Percentiles rank a stretch among this genome's conserved stretches.
Evolutionary conservation across 331 rosid species (phyloP).

Genomic region (Ulmus americana): DNA sequence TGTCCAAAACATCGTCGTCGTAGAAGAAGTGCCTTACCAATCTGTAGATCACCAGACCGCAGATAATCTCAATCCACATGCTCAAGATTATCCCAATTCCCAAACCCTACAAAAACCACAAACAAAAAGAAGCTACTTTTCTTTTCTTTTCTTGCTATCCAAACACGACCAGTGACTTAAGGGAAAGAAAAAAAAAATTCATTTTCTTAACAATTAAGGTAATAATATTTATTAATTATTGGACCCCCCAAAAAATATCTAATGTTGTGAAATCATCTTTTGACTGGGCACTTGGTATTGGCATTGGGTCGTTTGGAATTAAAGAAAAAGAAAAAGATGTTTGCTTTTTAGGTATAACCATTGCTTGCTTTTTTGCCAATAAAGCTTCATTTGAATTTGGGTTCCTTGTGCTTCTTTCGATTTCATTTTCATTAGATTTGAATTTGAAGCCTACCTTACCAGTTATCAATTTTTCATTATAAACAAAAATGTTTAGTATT

Average conservation of each 20-base stretch:
- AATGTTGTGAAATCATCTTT: too few relatives aligned
- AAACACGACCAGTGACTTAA: neutral
- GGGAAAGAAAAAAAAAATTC: neutral
- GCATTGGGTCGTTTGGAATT: too few relatives aligned
- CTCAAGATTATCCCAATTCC: neutral
- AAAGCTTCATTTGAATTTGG: neutral
- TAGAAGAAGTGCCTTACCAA: constrained; percentile 44
- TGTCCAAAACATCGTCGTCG: constrained; percentile 48
- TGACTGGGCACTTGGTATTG: too few relatives aligned
- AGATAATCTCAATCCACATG: constrained; percentile 70
- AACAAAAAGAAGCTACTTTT: neutral
- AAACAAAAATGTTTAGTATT: neutral
- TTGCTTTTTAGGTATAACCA: neutral
- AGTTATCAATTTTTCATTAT: too few relatives aligned
- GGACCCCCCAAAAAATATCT: too few relatives aligned
- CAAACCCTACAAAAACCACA: neutral
- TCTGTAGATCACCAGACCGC: constrained; percentile 50
- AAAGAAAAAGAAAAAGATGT: constrained; percentile 3
- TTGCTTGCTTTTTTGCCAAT: neutral
- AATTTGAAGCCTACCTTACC: too few relatives aligned
- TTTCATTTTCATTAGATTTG: too few relatives aligned
- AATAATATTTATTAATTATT: too few relatives aligned
- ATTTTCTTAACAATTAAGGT: neutral
- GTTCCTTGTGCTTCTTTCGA: too few relatives aligned
- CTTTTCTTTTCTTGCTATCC: neutral